Conservation (phyloP, 306 rosid genomes). For the Lablab purpureus region DNA sequence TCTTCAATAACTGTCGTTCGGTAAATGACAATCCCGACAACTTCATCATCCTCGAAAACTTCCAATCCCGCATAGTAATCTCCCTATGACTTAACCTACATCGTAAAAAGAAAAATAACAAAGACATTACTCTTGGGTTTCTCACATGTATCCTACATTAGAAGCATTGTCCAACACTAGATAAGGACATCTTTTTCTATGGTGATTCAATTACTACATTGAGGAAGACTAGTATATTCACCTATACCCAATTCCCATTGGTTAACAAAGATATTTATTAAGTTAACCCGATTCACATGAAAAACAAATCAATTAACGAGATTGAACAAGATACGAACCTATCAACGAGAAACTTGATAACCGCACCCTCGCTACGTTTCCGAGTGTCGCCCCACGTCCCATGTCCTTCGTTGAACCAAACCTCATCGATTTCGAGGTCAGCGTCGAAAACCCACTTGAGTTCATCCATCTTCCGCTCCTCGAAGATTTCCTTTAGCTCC, state of each 20-base stretch:
- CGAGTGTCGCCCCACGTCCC: slow-evolving; percentile 53
- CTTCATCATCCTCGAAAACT: slow-evolving; percentile 86
- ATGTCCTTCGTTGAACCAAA: slow-evolving; percentile 49
- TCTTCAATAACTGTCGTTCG: slow-evolving; percentile 76
- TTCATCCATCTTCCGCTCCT: slow-evolving; percentile 67
- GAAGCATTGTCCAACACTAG: background rate
- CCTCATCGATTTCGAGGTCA: slow-evolving; percentile 64
- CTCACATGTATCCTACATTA: background rate
- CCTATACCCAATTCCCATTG: background rate
- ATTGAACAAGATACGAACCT: slow-evolving; percentile 63
- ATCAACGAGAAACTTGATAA: slow-evolving; percentile 76
- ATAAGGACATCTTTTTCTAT: background rate
- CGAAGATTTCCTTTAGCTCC: slow-evolving; percentile 72
- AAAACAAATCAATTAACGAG: background rate
- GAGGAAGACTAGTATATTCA: background rate
- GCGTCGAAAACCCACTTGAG: slow-evolving; percentile 80
- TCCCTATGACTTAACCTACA: slow-evolving; percentile 75
- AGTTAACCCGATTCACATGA: background rate
- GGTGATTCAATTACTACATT: background rate
- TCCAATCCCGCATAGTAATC: slow-evolving; percentile 76
- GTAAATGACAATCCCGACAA: slow-evolving; percentile 83
- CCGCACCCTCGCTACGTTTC: slow-evolving; percentile 70
- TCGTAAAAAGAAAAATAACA: background rate
- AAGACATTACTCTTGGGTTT: background rate
- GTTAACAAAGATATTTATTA: background rate